Base-by-base conservation (phyloP, 306 rosid species). In the Quercus bicolor region DNA sequence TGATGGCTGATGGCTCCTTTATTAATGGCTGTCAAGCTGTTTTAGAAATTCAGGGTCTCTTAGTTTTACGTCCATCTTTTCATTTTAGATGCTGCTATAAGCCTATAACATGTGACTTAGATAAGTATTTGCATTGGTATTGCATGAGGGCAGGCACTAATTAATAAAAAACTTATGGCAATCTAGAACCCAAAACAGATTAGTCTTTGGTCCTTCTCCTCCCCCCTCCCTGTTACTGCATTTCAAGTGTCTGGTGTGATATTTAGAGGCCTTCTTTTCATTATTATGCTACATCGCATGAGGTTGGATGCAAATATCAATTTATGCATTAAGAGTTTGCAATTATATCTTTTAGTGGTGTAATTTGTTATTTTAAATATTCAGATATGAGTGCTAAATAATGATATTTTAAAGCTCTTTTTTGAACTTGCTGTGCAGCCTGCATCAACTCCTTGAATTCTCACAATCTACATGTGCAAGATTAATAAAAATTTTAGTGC, bases 371-470 rank as follows among this genome's bases (percentile, higher is more conserved):
- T 43, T 70, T 70, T 68, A 23, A 21, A 72, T 59, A 56, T 28
- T 31, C 68, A 61, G 78, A 59, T 26, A 77, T n/a, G 3, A 56
- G 19, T 75, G 72, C 52, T 12, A n/a, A 64, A 53, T 73, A 26
- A 78, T 53, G 75, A 4, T 57, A 60, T 69, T 31, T 24, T 69
- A 40, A 18, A 59, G 20, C 2, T 57, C 43, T 56, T 70, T 65
- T 68, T 56, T 75, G 59, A 66, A 70, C 73, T 83, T 18, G 68
- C 76, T 64, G 70, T 84, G 89, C 60, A 71, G 53, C 26, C 53
- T 66, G 34, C 24, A 24, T 61, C 70, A 16, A 40, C 59, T 75
- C 9, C 4, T 68, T 26, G 23, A 79, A 62, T 20, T 12, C 56
- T 55, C 61, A 33, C 20, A 6, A 43, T 45, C 59, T 29, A 18